Evolutionary conservation across 192 early-diverging fungal genomes (phyloP).

Genomic region (Chytriomyces sp.): DNA sequence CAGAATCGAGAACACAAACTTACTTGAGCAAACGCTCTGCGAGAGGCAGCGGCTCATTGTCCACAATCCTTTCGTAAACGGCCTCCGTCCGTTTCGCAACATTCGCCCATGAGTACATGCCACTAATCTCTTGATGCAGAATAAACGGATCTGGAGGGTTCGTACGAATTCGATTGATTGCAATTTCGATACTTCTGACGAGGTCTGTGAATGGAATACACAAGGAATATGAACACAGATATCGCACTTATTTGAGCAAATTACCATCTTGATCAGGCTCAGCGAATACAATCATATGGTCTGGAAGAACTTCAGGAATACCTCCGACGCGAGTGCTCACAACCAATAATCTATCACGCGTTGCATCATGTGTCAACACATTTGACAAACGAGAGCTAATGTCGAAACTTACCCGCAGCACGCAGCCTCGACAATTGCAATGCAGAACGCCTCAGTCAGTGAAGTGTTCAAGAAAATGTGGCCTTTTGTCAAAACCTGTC

Average conservation of each 20-base stretch:
- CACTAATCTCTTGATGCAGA: slow-evolving; percentile 82
- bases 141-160: slow-evolving; percentile 47
- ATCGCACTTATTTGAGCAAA: not conserved
- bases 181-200: slow-evolving; percentile 69
- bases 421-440: slow-evolving; percentile 97
- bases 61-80: slow-evolving; percentile 79
- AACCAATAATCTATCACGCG: slow-evolving; percentile 72
- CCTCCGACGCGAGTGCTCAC: slow-evolving; percentile 97
- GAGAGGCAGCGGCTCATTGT: slow-evolving; percentile 70
- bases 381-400: not conserved
- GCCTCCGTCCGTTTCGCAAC: slow-evolving; percentile 90
- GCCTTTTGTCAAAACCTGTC: slow-evolving; percentile 77
- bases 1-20: not conserved
- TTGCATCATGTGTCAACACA: not conserved
- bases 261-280: slow-evolving; percentile 83
- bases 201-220: slow-evolving; percentile 56
- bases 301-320: slow-evolving; percentile 93
- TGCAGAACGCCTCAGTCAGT: slow-evolving; percentile 98
- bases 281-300: slow-evolving; percentile 90
- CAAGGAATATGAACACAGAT: not conserved
- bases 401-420: slow-evolving; percentile 73
- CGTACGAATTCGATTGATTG: slow-evolving; percentile 69
- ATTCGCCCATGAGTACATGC: slow-evolving; percentile 97
- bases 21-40: slow-evolving; percentile 70
- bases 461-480: slow-evolving; percentile 97